Base-by-base conservation (phyloP, 2,329 filamentous ascomycete species). In the Coniochaeta ligniaria region DNA sequence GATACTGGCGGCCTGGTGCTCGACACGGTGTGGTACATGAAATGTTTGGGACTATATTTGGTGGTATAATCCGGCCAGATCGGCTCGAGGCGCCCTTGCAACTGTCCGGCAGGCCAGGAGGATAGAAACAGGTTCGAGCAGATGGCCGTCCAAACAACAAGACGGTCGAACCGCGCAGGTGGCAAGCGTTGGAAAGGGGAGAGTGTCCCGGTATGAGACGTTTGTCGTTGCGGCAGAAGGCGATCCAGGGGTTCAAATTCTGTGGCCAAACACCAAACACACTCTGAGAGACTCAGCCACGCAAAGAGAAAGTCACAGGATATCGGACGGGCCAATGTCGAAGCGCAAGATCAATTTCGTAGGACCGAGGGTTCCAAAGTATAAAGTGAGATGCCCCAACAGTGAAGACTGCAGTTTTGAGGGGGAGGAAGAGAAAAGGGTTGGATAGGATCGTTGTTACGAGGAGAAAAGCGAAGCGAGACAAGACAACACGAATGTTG, bases 21-120 rank as follows among this genome's bases (percentile, higher is more conserved):
- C 47, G 47, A 28, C 22, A 9, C 17, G 47, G 47, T 17, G 22
- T 56, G 54, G 54, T 35, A 56, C 54, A 38, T 38, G n/a, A 36
- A 36, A 36, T 56, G 54, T 56, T 56, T 56, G 54, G 54, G 54
- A 56, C 47, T 52, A 52, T 56, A 56, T 36, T 36, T 22, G 31
- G 54, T 24, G 47, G 47, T 52, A 28, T 17, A 6, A 31, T 52
- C 8, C 11, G 41, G 41, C 41, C 26, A 56, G 11, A 38, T 56
- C 54, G 54, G 35, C 54, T 56, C 54, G 54, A 24, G 54, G n/a
- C 54, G 54, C 54, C 54, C 26, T 41, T n/a, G 31, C 14, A 31
- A 43, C 41, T 22, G 47, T 54, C 28, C 28, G 9, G 28, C 28
- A 33, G 54, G 54, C 17, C 31, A 56, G 54, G 12, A 56, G 54